Percentiles rank a stretch among this genome's conserved stretches.
Conservation (phyloP, 345 rosid species). For the Excoecaria cochinchinensis region DNA sequence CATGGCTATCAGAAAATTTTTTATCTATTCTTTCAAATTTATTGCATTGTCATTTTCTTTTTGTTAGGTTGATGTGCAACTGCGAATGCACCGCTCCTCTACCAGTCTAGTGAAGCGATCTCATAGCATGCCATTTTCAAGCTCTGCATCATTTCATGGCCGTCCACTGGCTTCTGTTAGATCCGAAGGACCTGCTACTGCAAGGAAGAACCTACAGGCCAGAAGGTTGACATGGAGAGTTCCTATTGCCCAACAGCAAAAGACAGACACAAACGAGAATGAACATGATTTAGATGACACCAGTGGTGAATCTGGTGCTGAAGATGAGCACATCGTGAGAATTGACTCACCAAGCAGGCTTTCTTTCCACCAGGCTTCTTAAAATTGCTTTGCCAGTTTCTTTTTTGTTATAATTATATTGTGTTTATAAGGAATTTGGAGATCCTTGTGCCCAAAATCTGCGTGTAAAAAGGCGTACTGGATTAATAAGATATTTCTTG, state of each 20-base stretch:
- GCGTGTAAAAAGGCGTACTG: not conserved
- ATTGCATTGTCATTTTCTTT: constrained; percentile 9
- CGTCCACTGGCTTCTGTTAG: constrained; percentile 38
- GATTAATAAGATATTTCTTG: not conserved
- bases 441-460: not conserved
- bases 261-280: constrained; percentile 14
- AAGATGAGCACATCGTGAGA: constrained; percentile 57
- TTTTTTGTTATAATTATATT: not conserved
- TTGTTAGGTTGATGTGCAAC: constrained; percentile 48
- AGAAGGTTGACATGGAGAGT: constrained; percentile 17
- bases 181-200: constrained; percentile 55
- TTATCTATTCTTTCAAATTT: constrained; percentile 6
- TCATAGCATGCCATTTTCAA: constrained; percentile 39
- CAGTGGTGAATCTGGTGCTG: constrained; percentile 60
- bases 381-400: constrained; percentile 5
- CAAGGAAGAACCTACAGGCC: constrained; percentile 32
- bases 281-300: constrained; percentile 27
- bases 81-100: constrained; percentile 40
- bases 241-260: constrained; percentile 17
- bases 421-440: not conserved
- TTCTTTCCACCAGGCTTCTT: constrained; percentile 50
- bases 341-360: constrained; percentile 82
- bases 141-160: constrained; percentile 29
- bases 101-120: constrained; percentile 35
- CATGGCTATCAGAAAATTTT: not conserved